Conservation (phyloP, 1,284 basidiomycete species). For the Somion occarium region DNA sequence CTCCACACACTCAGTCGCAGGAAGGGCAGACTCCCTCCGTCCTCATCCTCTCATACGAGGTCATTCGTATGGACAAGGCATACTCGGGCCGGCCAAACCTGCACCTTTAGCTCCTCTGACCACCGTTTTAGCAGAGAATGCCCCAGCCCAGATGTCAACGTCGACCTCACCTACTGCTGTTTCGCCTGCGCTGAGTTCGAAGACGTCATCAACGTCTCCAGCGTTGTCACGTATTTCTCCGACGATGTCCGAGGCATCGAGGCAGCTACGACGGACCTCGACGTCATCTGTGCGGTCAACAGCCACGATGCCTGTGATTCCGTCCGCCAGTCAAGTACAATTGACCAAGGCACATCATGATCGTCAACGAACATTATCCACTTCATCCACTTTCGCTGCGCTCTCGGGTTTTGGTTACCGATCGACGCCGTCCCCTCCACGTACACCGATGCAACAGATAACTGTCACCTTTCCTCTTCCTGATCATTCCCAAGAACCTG, state of each 20-base stretch:
- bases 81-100: conserved; percentile 36
- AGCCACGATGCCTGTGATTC: conserved; percentile 51
- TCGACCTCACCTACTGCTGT: conserved; percentile 29
- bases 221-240: conserved; percentile 24
- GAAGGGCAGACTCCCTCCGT: conserved; percentile 39
- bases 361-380: conserved; percentile 61
- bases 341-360: conserved; percentile 36
- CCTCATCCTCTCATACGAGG: conserved; percentile 75
- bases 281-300: conserved; percentile 61
- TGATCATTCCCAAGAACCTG: conserved; percentile 45
- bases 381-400: conserved; percentile 61
- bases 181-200: conserved; percentile 29
- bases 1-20: conserved; percentile 52
- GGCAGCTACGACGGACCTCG: conserved; percentile 49
- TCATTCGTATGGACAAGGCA: conserved; percentile 50
- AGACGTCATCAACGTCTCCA: conserved; percentile 26
- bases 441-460: conserved; percentile 38
- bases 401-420: conserved; percentile 59
- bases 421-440: conserved; percentile 43
- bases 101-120: conserved; percentile 59
- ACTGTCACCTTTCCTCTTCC: conserved; percentile 49
- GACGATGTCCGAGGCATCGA: conserved; percentile 24
- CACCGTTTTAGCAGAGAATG: conserved; percentile 46
- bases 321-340: conserved; percentile 27
- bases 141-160: conserved; percentile 38